These are phyloP conservation scores for Leishmania amazonensis DNA, from an alignment of 208 protist species.

Conservation along the genomic window DNA sequence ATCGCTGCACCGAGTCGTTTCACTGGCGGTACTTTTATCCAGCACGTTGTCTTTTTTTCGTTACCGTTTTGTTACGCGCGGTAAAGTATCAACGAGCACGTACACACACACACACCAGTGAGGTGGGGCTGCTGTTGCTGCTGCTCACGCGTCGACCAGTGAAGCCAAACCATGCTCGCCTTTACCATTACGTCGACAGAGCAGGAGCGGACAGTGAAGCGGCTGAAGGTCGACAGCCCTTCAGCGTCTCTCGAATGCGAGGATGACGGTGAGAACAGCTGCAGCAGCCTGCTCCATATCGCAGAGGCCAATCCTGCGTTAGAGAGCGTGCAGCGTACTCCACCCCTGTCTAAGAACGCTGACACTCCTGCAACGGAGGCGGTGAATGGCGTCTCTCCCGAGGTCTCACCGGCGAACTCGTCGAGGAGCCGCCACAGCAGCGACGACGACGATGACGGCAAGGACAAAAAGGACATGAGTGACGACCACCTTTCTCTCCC, in stretches of 20 bases:
- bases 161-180: slow-evolving; percentile 13
- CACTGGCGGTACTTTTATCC: neutral
- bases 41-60: neutral
- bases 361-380: neutral
- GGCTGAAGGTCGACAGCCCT: slow-evolving; percentile 28
- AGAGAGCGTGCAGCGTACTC: neutral
- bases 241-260: slow-evolving; percentile 8
- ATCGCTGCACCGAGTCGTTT: neutral
- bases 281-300: neutral
- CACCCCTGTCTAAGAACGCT: neutral
- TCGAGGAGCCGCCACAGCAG: neutral
- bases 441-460: neutral
- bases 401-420: neutral
- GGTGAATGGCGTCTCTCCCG: slow-evolving; percentile 3
- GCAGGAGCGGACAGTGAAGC: slow-evolving; percentile 25
- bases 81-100: neutral
- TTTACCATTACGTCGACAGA: neutral
- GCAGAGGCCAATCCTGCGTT: neutral
- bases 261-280: neutral
- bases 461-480: neutral
- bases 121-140: neutral
- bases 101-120: too few relatives aligned
- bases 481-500: neutral
- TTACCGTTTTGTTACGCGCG: neutral
- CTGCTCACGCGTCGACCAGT: neutral